phyloP scores from a whole-genome alignment of 2,329 filamentous ascomycete genomes.

The Grosmannia huntii region DNA sequence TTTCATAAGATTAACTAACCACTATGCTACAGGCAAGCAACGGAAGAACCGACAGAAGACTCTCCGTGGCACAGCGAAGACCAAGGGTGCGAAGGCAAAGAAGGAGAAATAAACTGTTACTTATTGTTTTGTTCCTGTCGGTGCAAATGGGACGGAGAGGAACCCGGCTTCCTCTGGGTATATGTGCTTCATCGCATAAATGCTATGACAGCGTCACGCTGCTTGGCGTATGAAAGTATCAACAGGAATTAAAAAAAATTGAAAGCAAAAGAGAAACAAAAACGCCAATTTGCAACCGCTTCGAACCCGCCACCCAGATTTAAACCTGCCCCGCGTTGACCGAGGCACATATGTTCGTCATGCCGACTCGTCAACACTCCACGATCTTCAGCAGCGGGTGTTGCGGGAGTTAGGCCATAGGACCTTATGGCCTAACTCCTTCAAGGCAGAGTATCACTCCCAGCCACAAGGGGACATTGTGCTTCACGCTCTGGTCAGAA shows the following conservation, averaged over 20 bases:
- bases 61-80: conserved; percentile 94
- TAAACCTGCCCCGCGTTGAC: too few species aligned
- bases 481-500: background rate
- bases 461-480: background rate
- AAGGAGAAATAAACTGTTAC: conserved; percentile 68
- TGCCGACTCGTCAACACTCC: too few species aligned
- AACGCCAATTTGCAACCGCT: background rate
- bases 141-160: background rate
- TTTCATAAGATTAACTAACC: background rate
- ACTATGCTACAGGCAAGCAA: conserved; percentile 72
- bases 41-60: conserved; percentile 99
- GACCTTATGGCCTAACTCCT: too few species aligned
- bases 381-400: too few species aligned
- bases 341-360: too few species aligned
- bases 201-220: background rate
- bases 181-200: conserved; percentile 2
- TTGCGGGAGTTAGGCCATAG: too few species aligned
- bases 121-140: background rate
- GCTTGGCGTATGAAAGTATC: conserved; percentile 1
- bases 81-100: conserved; percentile 89
- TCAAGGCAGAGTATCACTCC: background rate
- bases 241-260: conserved; percentile 6
- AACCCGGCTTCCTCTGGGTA: background rate
- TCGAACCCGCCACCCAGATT: background rate
- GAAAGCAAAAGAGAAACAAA: background rate